phyloP scores from a whole-genome alignment of 1,284 basidiomycete genomes.

The Pulveroboletus sp. region DNA sequence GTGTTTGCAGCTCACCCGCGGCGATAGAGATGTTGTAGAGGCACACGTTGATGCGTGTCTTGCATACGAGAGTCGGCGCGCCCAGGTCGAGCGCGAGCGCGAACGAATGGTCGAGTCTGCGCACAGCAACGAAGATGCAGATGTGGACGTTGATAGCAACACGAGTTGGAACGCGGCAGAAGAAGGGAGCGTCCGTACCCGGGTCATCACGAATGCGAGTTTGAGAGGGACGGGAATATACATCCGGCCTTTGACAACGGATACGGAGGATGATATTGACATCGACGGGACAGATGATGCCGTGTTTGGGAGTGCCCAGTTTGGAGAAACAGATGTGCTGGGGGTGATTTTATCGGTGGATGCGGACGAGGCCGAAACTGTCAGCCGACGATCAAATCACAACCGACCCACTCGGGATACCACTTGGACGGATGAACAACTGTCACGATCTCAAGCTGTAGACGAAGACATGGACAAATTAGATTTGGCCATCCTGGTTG shows the following conservation, averaged over 20 bases:
- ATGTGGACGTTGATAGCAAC: conserved; percentile 35
- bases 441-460: background rate
- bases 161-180: conserved; percentile 29
- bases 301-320: conserved; percentile 64
- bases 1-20: conserved; percentile 51
- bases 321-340: conserved; percentile 68
- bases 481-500: conserved; percentile 47
- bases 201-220: conserved; percentile 35
- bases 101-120: conserved; percentile 20
- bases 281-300: conserved; percentile 72
- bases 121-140: conserved; percentile 21
- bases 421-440: background rate
- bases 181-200: conserved; percentile 25
- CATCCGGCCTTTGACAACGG: conserved; percentile 49
- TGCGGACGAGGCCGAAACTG: conserved; percentile 24
- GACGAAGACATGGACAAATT: conserved; percentile 40
- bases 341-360: conserved; percentile 22
- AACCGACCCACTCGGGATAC: conserved; percentile 10
- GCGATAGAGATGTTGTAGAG: conserved; percentile 67
- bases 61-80: conserved; percentile 46
- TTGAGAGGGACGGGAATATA: conserved; percentile 56
- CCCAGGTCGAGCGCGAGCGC: conserved; percentile 40
- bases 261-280: conserved; percentile 74
- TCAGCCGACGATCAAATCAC: conserved; percentile 14
- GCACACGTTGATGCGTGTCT: conserved; percentile 77